These are phyloP conservation scores for Penicillium sp. DNA, from an alignment of 2,329 filamentous ascomycete genomes.

Conservation along the genomic window DNA sequence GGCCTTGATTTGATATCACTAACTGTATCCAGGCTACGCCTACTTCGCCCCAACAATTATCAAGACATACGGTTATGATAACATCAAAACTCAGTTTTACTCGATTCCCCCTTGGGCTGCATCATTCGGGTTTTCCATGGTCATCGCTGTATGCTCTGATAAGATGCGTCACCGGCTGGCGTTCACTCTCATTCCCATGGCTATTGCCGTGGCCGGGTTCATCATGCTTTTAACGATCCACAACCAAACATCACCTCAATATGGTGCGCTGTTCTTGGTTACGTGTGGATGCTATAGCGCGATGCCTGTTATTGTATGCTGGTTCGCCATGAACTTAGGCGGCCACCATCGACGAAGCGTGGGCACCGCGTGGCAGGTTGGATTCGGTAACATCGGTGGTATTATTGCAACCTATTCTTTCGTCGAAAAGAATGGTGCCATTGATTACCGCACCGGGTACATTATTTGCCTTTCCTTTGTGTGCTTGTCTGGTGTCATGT, in stretches of 20 bases:
- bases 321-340: slow-evolving; percentile 79
- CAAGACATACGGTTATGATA: slow-evolving; percentile 63
- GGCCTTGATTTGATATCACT: slow-evolving; percentile 2
- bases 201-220: slow-evolving; percentile 72
- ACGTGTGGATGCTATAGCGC: slow-evolving; percentile 78
- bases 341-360: slow-evolving; percentile 72
- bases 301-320: slow-evolving; percentile 86
- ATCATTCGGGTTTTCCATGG: slow-evolving; percentile 78
- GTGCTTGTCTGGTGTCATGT: slow-evolving; percentile 62
- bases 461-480: slow-evolving; percentile 75
- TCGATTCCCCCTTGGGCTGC: slow-evolving; percentile 64
- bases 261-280: slow-evolving; percentile 79
- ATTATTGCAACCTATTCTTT: slow-evolving; percentile 77
- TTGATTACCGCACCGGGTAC: slow-evolving; percentile 71
- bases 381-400: slow-evolving; percentile 76
- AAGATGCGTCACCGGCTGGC: slow-evolving; percentile 70
- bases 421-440: slow-evolving; percentile 62
- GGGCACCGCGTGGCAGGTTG: slow-evolving; percentile 75
- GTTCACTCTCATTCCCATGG: slow-evolving; percentile 71
- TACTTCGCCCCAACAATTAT: slow-evolving; percentile 77
- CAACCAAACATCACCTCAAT: slow-evolving; percentile 63
- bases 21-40: slow-evolving; percentile 57
- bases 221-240: slow-evolving; percentile 73
- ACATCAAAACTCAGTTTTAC: slow-evolving; percentile 55
- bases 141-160: slow-evolving; percentile 73